Evolutionary conservation across 2,329 filamentous ascomycete genomes (phyloP).

Genomic region (Cryphonectria nitschkei): DNA sequence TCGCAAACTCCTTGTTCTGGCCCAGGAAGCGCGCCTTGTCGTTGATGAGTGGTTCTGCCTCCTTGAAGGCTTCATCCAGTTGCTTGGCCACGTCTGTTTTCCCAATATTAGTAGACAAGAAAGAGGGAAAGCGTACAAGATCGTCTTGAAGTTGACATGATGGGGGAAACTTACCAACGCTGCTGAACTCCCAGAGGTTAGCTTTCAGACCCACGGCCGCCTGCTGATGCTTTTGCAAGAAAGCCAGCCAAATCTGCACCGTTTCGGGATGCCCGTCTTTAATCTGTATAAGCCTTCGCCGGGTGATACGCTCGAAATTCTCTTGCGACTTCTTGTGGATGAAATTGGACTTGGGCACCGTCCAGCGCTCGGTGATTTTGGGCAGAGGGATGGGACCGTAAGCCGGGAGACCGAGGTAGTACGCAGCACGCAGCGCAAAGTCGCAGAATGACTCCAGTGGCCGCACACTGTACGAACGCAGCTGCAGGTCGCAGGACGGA

Average conservation of each 20-base stretch:
- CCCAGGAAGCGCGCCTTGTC: conserved; percentile 23
- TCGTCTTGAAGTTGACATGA: conserved; percentile 12
- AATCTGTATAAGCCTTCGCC: conserved; percentile 86
- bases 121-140: neutral
- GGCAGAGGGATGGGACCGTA: conserved; percentile 86
- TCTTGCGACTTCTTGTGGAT: conserved; percentile 97
- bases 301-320: conserved; percentile 92
- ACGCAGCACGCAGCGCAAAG: conserved; percentile 91
- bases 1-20: conserved; percentile 47
- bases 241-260: conserved; percentile 90
- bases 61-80: conserved; percentile 53
- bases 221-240: conserved; percentile 88
- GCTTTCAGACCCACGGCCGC: conserved; percentile 99
- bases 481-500: conserved; percentile 86
- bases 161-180: conserved; percentile 58
- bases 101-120: conserved; percentile 27
- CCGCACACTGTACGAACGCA: conserved; percentile 87
- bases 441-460: conserved; percentile 94
- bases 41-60: conserved; percentile 38
- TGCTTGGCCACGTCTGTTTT: conserved; percentile 52
- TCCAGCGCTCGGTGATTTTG: conserved; percentile 89
- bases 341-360: conserved; percentile 85
- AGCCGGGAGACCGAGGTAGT: conserved; percentile 87
- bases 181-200: conserved; percentile 88
- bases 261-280: conserved; percentile 87